Evolutionary conservation across 192 early-diverging fungal genomes (phyloP), one percentile per base, ranked within the genome.

Genomic region (Coemansia sp.): DNA sequence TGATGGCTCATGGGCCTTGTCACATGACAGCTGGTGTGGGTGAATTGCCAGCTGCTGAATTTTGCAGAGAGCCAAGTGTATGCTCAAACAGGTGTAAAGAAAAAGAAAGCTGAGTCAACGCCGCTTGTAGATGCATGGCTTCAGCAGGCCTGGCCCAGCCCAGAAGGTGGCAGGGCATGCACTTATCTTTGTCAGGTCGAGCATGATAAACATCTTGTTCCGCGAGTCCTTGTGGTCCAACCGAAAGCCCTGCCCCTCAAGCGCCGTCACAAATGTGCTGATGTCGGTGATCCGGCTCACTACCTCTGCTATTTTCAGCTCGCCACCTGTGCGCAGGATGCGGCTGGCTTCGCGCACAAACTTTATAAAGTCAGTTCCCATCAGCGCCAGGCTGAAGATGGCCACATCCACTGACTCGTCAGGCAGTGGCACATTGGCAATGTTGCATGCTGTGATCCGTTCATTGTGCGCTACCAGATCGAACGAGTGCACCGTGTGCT

Each of bases 151-250:
- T 14, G 56, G 20, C 19, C 3, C 54, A 17, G 20, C 42, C 19
- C 57, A 37, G 47, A 62, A 17, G 57, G 74, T 82, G 25, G 76
- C 63, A 4, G 66, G 69, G 10, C 54, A 61, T 14, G 59, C 65
- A 19, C 55, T 54, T 40, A 60, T 64, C 28, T 75, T 98, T 88
- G 63, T 68, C 59, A 95, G 93, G 36, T 94, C 88, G 21, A 98
- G 83, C 72, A 95, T 79, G 44, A 93, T 86, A 86, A 98, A 98
- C 96, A 98, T 98, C 60, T 93, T 95, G 85, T 94, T 96, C 23
- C 80, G 76, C 11, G 86, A 79, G 61, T 95, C 89, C 83, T 90
- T 92, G 60, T 68, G 71, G 55, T 75, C 73, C 31, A 92, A 76
- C 62, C 87, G 88, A 68, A 96, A 95, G 0, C 96, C 96, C 20